A percentile compares a stretch with the other conserved stretches of the same genome.
Evolutionary conservation across 257 asterid genomes (phyloP).

Genomic region (Solanum pinnatisectum): DNA sequence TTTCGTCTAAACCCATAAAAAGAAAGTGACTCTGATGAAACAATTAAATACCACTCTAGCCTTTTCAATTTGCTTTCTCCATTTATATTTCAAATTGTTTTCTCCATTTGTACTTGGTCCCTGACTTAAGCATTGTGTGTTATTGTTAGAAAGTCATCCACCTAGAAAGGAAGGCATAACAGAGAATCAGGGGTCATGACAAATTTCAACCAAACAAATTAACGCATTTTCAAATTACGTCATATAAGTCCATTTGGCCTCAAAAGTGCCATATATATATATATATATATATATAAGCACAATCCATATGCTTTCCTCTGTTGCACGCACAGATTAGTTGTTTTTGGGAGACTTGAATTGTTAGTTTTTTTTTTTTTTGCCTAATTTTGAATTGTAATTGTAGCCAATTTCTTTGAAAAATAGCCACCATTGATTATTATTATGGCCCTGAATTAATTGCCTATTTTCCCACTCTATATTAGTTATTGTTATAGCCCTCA

Average conservation of each 20-base stretch:
- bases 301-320: background rate
- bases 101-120: background rate
- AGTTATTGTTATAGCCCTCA: background rate
- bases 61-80: no score
- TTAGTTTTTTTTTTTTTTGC: no score
- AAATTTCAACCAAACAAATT: background rate
- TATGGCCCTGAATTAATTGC: background rate
- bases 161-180: background rate
- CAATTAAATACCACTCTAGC: background rate
- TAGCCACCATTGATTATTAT: background rate
- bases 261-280: no score
- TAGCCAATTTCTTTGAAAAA: background rate
- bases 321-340: background rate
- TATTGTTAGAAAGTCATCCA: no score
- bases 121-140: no score
- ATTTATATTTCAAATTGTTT: no score
- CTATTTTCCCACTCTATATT: background rate
- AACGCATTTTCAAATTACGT: background rate
- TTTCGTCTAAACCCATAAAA: no score
- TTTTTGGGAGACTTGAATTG: background rate
- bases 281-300: background rate
- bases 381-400: background rate
- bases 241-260: background rate
- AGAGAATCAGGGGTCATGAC: no score
- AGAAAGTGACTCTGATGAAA: no score